Evolutionary conservation across 208 protist species (phyloP).

Genomic region (Porcisia hertigi): DNA sequence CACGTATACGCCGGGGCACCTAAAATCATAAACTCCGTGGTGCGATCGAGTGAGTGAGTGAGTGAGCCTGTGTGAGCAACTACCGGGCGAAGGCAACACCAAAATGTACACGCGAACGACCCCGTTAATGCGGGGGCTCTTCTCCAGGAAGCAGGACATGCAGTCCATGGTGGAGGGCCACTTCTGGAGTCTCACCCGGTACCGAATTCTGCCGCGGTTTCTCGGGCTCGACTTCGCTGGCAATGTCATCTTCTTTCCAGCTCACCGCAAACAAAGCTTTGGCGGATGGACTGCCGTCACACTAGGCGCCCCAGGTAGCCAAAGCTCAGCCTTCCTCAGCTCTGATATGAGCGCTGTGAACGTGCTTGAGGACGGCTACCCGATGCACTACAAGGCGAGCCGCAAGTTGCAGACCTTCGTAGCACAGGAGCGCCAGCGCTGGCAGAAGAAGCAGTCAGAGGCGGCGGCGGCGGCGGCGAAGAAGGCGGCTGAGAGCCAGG

Average conservation of each 20-base stretch:
- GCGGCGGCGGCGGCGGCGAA: conserved; percentile 27
- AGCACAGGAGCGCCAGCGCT: conserved; percentile 51
- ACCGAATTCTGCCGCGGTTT: conserved; percentile 77
- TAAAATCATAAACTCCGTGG: too few relatives aligned
- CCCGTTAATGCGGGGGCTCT: conserved; percentile 26
- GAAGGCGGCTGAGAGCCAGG: conserved; percentile 4
- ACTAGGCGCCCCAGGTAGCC: conserved; percentile 54
- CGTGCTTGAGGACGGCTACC: conserved; percentile 89
- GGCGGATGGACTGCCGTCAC: conserved; percentile 89
- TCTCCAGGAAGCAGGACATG: conserved; percentile 40
- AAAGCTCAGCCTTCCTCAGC: conserved; percentile 45
- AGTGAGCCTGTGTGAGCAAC: not conserved
- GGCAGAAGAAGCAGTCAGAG: conserved; percentile 45
- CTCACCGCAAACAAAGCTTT: conserved; percentile 75
- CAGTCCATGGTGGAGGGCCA: conserved; percentile 69
- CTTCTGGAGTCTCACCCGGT: conserved; percentile 89
- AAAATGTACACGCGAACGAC: conserved; percentile 35
- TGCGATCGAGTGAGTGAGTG: not conserved
- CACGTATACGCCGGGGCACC: not conserved
- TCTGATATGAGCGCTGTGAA: conserved; percentile 72
- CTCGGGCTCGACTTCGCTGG: conserved; percentile 83
- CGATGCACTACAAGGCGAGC: conserved; percentile 83
- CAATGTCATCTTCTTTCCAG: conserved; percentile 85
- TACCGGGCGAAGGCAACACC: not conserved
- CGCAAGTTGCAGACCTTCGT: conserved; percentile 75